phyloP scores from a whole-genome alignment of 2,329 filamentous ascomycete species.

The Colletotrichum kahawae region DNA sequence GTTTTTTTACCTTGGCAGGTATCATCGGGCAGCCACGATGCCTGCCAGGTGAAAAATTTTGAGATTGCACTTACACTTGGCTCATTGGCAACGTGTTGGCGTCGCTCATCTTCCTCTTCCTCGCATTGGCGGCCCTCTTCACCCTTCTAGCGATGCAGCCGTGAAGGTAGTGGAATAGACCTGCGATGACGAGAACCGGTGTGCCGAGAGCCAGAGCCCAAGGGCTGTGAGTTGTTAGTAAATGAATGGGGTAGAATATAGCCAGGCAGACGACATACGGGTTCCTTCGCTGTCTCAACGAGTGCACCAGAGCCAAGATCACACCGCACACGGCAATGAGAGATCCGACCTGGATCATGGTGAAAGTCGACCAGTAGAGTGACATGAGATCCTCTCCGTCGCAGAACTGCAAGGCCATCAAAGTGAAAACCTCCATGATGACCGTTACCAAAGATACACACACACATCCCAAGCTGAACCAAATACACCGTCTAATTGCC shows the following conservation, averaged over 20 bases:
- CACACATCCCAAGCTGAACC: constrained; percentile 49
- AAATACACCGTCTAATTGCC: constrained; percentile 44
- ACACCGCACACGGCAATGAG: constrained; percentile 64
- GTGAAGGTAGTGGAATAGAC: constrained; percentile 54
- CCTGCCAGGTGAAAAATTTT: background rate
- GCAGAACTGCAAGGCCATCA: constrained; percentile 62
- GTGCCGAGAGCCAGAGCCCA: constrained; percentile 67
- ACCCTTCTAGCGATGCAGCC: constrained; percentile 41
- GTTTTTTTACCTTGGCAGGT: constrained; percentile 15
- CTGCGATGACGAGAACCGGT: constrained; percentile 63
- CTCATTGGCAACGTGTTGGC: constrained; percentile 40
- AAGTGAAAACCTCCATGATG: constrained; percentile 59
- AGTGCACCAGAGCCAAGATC: constrained; percentile 56
- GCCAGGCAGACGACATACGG: constrained; percentile 44
- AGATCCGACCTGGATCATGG: constrained; percentile 62
- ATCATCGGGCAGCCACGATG: constrained; percentile 11
- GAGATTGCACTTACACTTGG: constrained; percentile 43
- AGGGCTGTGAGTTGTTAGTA: constrained; percentile 37
- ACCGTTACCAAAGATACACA: constrained; percentile 47
- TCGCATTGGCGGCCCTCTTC: constrained; percentile 29
- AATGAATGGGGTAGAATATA: background rate
- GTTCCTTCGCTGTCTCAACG: constrained; percentile 52
- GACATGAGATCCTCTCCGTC: constrained; percentile 65
- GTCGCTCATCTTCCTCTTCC: constrained; percentile 28
- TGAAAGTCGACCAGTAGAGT: constrained; percentile 67